Percentiles rank a stretch among this genome's conserved stretches.
These are phyloP conservation scores for Calonectria pseudoreteaudii DNA, from an alignment of 2,329 filamentous ascomycete genomes.

Conservation along the genomic window DNA sequence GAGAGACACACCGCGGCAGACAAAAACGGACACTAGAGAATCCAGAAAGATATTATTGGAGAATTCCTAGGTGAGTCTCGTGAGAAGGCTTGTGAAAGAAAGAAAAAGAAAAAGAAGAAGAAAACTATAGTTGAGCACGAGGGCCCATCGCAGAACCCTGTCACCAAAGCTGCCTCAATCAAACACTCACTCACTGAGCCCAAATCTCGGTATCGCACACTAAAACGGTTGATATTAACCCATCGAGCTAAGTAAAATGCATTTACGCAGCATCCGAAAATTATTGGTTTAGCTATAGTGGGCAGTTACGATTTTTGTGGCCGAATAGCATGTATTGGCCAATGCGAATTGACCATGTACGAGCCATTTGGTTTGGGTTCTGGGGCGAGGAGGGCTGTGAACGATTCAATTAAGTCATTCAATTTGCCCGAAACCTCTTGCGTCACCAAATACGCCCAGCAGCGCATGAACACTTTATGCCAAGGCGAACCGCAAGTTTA, in stretches of 20 bases:
- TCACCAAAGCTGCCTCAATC: background rate
- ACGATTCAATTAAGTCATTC: background rate
- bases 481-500: background rate
- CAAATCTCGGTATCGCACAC: background rate
- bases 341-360: background rate
- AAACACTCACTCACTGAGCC: background rate
- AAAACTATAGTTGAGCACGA: too few relatives aligned
- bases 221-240: background rate
- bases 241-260: background rate
- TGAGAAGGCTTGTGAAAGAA: background rate
- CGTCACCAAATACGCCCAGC: background rate
- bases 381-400: background rate
- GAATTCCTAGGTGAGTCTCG: background rate
- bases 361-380: background rate
- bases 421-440: background rate
- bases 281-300: background rate
- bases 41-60: background rate
- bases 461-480: background rate
- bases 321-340: background rate
- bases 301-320: background rate
- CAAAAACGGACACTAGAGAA: slow-evolving; percentile 29
- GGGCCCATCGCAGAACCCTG: background rate
- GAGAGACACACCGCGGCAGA: slow-evolving; percentile 28
- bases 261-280: background rate
- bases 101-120: too few relatives aligned